phyloP scores from a whole-genome alignment of 2,329 filamentous ascomycete genomes.

The Epichloe uncinata region DNA sequence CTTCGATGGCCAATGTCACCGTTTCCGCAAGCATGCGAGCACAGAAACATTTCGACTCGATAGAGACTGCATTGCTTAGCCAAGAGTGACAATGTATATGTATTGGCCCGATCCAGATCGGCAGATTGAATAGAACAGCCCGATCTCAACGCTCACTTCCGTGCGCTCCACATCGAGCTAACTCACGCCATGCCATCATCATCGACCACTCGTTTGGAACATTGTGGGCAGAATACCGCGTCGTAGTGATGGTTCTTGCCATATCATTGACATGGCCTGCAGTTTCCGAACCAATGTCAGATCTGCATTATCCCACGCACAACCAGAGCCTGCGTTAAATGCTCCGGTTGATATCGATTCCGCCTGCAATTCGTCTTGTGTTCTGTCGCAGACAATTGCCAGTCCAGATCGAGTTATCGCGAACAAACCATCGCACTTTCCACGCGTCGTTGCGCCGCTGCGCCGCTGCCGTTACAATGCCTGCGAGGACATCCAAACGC shows the following conservation, averaged over 20 bases:
- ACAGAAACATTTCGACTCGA: too few species aligned
- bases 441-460: background rate
- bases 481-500: conserved; percentile 15
- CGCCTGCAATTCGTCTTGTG: background rate
- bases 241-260: too few species aligned
- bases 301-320: background rate
- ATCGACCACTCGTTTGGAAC: conserved; percentile 5
- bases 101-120: background rate
- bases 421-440: background rate
- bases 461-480: conserved; percentile 15
- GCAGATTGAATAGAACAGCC: background rate
- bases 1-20: background rate
- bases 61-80: too few species aligned
- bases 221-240: background rate
- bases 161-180: conserved; percentile 19
- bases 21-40: background rate
- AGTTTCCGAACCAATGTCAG: background rate
- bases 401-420: background rate
- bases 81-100: background rate
- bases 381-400: background rate
- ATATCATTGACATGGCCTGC: too few species aligned
- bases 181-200: conserved; percentile 14
- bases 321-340: background rate
- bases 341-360: background rate
- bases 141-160: conserved; percentile 20